Evolutionary conservation across 2,329 filamentous ascomycete species (phyloP), one percentile per base, ranked within the genome.

Genomic region (Penicillium sp.): DNA sequence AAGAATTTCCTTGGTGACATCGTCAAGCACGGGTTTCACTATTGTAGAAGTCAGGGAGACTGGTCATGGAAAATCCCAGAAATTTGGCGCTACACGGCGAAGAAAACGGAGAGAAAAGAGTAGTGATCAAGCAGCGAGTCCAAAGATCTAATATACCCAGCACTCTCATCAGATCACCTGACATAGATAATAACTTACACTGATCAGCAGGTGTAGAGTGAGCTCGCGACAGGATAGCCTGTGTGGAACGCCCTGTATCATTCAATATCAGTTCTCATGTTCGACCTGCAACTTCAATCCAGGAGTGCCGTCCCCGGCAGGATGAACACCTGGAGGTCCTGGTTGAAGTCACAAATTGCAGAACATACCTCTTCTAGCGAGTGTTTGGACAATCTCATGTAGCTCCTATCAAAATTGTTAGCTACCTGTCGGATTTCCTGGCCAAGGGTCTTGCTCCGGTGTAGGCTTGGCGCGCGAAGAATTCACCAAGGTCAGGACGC

Each of bases 191-290:
- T 34, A 39, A 76, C 83, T 69, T 72, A 88, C 86, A 72, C 45
- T 85, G 78, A 55, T 79, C 73, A 24, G 86, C 83, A 13, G 90
- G 87, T 5, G 92, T 96, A 2, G 92, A 94, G 76, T 99, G 94
- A 48, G 94, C 90, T 70, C 90, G 83, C 37, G 93, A 94, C 49
- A 97, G 84, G 52, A 92, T 83, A 43, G 92, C 91, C 68, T 93
- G 90, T 22, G 89, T 88, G 59, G 86, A 86, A 66, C 90, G 85
- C 61, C 90, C 89, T 83, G 56, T 57, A 34, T 20, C 50, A 20
- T 40, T 44, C 40, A 40, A 40, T 11, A 55, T 61, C 40, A 63
- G 53, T 24, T 18, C 40, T 34, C n/a, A 40, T 48, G 22, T 43
- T 49, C 46, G 26, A 31, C 31, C 6, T 43, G 26, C 13, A 45